phyloP scores from a whole-genome alignment of 1,284 basidiomycete genomes.

The Cerrena zonata region DNA sequence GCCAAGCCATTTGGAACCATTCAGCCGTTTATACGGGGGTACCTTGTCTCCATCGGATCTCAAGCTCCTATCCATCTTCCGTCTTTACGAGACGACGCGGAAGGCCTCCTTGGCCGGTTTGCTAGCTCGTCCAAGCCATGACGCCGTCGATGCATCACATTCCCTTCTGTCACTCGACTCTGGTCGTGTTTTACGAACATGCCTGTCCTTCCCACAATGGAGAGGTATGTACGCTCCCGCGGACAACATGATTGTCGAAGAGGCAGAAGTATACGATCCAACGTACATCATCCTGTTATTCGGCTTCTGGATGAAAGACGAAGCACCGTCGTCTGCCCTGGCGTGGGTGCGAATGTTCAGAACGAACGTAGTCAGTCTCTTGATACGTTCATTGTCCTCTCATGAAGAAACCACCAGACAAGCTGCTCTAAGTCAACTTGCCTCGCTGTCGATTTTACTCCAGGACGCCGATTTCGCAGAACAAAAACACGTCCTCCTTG shows the following conservation, averaged over 20 bases:
- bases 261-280: constrained; percentile 70
- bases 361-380: constrained; percentile 73
- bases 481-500: constrained; percentile 68
- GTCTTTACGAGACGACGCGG: constrained; percentile 71
- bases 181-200: constrained; percentile 64
- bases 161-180: constrained; percentile 71
- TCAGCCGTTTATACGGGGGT: constrained; percentile 70
- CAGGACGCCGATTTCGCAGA: constrained; percentile 75
- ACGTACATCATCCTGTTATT: constrained; percentile 70
- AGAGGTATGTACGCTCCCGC: constrained; percentile 35
- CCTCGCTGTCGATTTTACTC: constrained; percentile 41
- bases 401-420: constrained; percentile 57
- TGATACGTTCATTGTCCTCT: constrained; percentile 71
- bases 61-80: constrained; percentile 67
- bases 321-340: constrained; percentile 53
- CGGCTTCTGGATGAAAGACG: constrained; percentile 55
- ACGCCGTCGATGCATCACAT: constrained; percentile 45
- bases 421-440: constrained; percentile 49
- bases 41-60: constrained; percentile 61
- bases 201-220: constrained; percentile 65
- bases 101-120: constrained; percentile 60
- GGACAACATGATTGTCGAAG: constrained; percentile 21
- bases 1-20: constrained; percentile 71
- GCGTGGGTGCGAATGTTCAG: constrained; percentile 84
- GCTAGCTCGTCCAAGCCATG: constrained; percentile 46